Percentiles rank a stretch among this genome's conserved stretches.
Evolutionary conservation across 805 yeast species (phyloP).

Genomic region (Hyphopichia homilentoma): DNA sequence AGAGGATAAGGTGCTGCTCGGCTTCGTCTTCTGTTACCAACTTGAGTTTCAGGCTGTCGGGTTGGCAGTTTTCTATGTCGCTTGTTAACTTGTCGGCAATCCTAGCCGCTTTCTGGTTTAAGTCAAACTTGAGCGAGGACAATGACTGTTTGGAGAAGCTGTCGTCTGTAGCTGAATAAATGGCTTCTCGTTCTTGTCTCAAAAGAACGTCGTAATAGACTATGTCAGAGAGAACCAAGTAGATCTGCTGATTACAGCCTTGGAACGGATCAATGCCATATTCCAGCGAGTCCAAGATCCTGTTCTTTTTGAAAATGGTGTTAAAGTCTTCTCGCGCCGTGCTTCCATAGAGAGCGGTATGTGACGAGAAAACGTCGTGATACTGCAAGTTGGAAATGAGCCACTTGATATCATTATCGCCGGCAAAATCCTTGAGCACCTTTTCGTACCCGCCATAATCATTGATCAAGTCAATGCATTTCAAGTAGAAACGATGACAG

Average conservation of each 20-base stretch:
- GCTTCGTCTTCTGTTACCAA: not conserved
- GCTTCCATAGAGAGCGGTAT: slow-evolving; percentile 12
- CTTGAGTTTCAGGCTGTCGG: not conserved
- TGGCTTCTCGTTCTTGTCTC: not conserved
- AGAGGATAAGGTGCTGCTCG: slow-evolving; percentile 1
- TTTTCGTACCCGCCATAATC: slow-evolving; percentile 12
- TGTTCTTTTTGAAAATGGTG: slow-evolving; percentile 11
- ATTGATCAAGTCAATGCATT: slow-evolving; percentile 11
- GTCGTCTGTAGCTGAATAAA: no score
- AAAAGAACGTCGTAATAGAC: not conserved
- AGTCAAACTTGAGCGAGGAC: not conserved
- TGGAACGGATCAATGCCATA: slow-evolving; percentile 15
- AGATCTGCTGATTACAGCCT: not conserved
- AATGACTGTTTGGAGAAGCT: no score
- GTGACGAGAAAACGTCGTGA: slow-evolving; percentile 16
- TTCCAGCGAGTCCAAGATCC: slow-evolving; percentile 5
- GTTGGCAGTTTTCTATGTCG: not conserved
- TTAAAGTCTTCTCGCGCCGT: no score
- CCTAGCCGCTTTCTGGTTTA: not conserved
- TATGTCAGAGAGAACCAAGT: not conserved
- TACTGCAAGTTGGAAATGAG: slow-evolving; percentile 15
- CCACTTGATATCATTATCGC: slow-evolving; percentile 17
- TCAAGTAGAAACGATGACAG: slow-evolving; percentile 14
- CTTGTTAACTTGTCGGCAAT: not conserved
- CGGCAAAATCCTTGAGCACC: slow-evolving; percentile 8